These are phyloP conservation scores for Diospyros lotus DNA, from an alignment of 148 eudicot species.

Conservation along the genomic window DNA sequence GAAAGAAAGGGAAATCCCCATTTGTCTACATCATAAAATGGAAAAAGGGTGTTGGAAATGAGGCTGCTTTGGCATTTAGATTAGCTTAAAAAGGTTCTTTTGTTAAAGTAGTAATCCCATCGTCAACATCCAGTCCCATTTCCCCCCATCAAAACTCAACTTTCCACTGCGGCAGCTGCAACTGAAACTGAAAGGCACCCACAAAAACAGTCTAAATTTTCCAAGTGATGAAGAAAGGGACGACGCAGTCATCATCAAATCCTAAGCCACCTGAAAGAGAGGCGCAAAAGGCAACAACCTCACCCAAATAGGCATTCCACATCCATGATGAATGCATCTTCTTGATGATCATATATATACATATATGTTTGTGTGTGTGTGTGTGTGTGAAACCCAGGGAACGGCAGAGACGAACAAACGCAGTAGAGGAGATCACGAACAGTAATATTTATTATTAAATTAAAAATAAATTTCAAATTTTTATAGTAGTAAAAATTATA, in stretches of 20 bases:
- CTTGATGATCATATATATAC: not conserved
- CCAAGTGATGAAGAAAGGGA: conserved; percentile 10
- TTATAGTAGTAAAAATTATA: too few species aligned
- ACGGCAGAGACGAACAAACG: too few species aligned
- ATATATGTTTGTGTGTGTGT: not conserved
- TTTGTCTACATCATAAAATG: conserved; percentile 3
- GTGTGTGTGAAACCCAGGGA: too few species aligned
- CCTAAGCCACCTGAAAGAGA: conserved; percentile 18
- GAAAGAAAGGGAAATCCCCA: conserved; percentile 18
- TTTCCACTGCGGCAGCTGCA: not conserved
- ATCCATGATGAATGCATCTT: not conserved
- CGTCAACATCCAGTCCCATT: not conserved
- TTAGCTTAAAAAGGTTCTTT: conserved; percentile 7
- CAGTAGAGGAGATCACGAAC: too few species aligned
- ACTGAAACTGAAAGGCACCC: conserved; percentile 7
- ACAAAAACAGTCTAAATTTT: not conserved
- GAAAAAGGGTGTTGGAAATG: conserved; percentile 10
- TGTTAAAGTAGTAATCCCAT: conserved; percentile 3
- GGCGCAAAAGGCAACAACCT: conserved; percentile 8
- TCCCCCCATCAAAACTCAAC: conserved; percentile 8
- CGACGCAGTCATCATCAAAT: conserved; percentile 12
- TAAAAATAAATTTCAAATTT: too few species aligned
- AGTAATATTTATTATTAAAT: too few species aligned
- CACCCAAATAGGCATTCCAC: not conserved
- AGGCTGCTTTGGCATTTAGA: conserved; percentile 6